These are phyloP conservation scores for Collybiopsis luxurians DNA, from an alignment of 768 basidiomycete genomes.

Conservation along the genomic window DNA sequence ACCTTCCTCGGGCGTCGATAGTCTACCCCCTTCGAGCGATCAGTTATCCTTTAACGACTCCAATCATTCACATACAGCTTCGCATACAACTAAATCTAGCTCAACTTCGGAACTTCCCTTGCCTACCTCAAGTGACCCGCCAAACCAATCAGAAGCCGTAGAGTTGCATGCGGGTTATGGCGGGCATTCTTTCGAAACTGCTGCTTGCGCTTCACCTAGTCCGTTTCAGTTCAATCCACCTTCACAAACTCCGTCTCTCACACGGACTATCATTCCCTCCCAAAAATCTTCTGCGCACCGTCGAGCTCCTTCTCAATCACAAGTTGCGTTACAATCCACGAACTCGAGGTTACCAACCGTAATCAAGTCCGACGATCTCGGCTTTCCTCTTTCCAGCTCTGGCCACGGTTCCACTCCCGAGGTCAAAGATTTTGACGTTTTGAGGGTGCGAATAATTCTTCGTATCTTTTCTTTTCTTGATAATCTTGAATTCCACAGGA, in stretches of 20 bases:
- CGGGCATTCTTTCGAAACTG: no score
- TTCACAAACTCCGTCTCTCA: background rate
- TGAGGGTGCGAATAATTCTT: no score
- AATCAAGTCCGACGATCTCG: background rate
- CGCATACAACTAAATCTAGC: background rate
- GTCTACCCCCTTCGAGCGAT: conserved; percentile 6
- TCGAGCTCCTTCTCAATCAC: background rate
- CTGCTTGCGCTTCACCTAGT: no score
- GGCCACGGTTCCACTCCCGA: no score
- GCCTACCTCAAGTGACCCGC: conserved; percentile 1
- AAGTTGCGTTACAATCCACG: background rate
- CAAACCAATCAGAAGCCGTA: background rate
- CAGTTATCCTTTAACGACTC: background rate
- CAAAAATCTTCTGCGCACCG: background rate
- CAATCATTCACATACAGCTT: background rate
- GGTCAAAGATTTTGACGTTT: no score
- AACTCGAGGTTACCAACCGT: background rate
- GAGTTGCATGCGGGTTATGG: no score
- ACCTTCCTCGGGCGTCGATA: background rate
- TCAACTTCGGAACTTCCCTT: background rate
- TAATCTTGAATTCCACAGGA: no score
- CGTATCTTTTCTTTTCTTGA: no score
- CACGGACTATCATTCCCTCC: background rate
- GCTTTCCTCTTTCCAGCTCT: no score
- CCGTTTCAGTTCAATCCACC: background rate